Conservation (phyloP, 768 basidiomycete species). For the Cubamyces lactineus region DNA sequence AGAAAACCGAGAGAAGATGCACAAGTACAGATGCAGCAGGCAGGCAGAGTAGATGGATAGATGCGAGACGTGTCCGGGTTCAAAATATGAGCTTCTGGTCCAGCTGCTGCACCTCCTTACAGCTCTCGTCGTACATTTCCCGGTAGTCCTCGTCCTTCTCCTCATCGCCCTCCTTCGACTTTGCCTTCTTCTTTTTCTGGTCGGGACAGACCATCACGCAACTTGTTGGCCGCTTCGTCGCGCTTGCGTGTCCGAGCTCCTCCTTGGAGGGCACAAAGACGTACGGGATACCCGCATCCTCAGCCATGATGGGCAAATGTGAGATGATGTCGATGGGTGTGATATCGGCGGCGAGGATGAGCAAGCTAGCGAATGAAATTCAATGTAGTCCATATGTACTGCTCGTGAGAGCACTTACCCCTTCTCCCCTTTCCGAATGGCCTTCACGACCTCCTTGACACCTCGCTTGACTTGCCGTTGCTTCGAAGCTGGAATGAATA, state of each 20-base stretch:
- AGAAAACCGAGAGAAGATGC: conserved; percentile 19
- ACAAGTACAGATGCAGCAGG: conserved; percentile 25
- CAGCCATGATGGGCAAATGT: conserved; percentile 91
- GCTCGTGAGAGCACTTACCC: conserved; percentile 57
- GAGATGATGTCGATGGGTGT: conserved; percentile 99
- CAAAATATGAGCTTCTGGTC: conserved; percentile 71
- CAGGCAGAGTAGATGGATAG: conserved; percentile 44
- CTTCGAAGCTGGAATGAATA: conserved; percentile 73
- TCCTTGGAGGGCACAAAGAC: conserved; percentile 92
- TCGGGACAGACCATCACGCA: conserved; percentile 94
- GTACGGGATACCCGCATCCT: conserved; percentile 91
- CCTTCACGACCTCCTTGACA: conserved; percentile 98
- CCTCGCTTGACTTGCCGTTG: conserved; percentile 95
- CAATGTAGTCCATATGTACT: background rate
- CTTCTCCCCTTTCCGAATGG: conserved; percentile 95
- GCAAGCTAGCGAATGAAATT: conserved; percentile 54
- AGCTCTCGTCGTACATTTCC: conserved; percentile 85
- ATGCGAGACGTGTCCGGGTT: conserved; percentile 59
- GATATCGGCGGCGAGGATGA: conserved; percentile 95
- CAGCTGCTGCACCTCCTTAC: conserved; percentile 81
- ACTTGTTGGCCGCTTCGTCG: conserved; percentile 97
- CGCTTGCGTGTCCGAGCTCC: conserved; percentile 92
- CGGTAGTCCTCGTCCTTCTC: conserved; percentile 82
- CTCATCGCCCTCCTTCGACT: conserved; percentile 60
- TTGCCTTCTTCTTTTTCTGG: conserved; percentile 73